Base-by-base conservation (phyloP, 2,329 filamentous ascomycete species). In the Hymenoscyphus linearis region DNA sequence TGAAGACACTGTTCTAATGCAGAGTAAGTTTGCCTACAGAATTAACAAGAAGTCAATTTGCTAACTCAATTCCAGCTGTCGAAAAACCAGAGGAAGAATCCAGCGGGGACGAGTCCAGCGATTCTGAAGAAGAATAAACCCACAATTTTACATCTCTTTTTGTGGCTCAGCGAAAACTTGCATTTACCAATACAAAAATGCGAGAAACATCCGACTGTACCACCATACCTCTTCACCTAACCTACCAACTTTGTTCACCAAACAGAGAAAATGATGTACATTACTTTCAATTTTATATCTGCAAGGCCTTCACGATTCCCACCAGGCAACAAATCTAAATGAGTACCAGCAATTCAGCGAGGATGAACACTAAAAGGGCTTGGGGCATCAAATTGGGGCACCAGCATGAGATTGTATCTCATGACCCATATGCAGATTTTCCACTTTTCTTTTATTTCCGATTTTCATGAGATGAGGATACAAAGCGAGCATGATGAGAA, bases 21-120 rank as follows among this genome's bases (percentile, higher is more conserved):
- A 63, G 44, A 71, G 69, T 71, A 66, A 67, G 68, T 66, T 59
- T n/a, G 26, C 56, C 34, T 13, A 27, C 10, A 50, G 7, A 52
- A 3, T 57, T 18, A 26, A 18, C 25, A 26, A 27, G 13, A 18
- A 22, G n/a, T 52, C 16, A 18, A 54, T 52, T 10, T 59, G 36
- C 67, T 69, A 60, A 69, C 52, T 12, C n/a, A 27, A 56, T 31
- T 13, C 36, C 40, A 70, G 69, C 68, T 61, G 66, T 70, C 40
- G 68, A 73, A 58, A 71, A 75, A 62, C 65, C 64, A 37, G 75
- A 73, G 61, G 65, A 70, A 47, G 79, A 80, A 53, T 79, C 79
- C 47, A 82, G 80, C 67, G 81, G 81, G 27, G 81, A 83, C 64
- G 80, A 82, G 60, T 76, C 77, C 66, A 79, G 77, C 64, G 82